A percentile compares a stretch with the other conserved stretches of the same genome.
Conservation (phyloP, 176 grass and related monocot species). For the Poa pratensis region DNA sequence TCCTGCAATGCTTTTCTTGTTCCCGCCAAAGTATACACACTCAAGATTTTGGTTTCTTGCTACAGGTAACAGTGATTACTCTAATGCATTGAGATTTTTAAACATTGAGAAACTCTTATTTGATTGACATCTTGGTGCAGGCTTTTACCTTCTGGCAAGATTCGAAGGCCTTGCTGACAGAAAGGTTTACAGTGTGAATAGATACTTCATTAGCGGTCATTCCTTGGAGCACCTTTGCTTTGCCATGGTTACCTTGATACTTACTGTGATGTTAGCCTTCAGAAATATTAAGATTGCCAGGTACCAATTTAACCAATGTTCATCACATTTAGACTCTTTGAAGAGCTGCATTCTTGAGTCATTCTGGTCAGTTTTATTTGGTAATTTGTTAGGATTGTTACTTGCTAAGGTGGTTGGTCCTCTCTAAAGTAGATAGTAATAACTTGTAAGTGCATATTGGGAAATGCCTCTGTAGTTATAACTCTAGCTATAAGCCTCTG, state of each 20-base stretch:
- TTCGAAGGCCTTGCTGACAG: slow-evolving; percentile 89
- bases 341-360: slow-evolving; percentile 14
- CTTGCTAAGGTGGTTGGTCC: neutral
- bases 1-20: slow-evolving; percentile 86
- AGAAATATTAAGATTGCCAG: slow-evolving; percentile 93
- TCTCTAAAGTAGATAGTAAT: slow-evolving; percentile 9
- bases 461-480: neutral
- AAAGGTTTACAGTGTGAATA: slow-evolving; percentile 88
- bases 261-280: slow-evolving; percentile 84
- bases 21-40: slow-evolving; percentile 91
- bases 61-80: slow-evolving; percentile 63
- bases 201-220: slow-evolving; percentile 91
- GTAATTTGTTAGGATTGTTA: neutral
- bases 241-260: slow-evolving; percentile 78
- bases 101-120: slow-evolving; percentile 29
- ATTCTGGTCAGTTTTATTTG: neutral
- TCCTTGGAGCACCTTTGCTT: slow-evolving; percentile 96
- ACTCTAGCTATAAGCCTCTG: neutral
- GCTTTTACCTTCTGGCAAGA: slow-evolving; percentile 89
- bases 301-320: slow-evolving; percentile 51
- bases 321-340: slow-evolving; percentile 8
- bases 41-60: slow-evolving; percentile 98
- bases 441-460: neutral
- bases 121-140: slow-evolving; percentile 44
- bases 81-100: neutral